These are phyloP conservation scores for Coniferiporia sulphurascens DNA, from an alignment of 1,284 basidiomycete genomes.

Conservation along the genomic window DNA sequence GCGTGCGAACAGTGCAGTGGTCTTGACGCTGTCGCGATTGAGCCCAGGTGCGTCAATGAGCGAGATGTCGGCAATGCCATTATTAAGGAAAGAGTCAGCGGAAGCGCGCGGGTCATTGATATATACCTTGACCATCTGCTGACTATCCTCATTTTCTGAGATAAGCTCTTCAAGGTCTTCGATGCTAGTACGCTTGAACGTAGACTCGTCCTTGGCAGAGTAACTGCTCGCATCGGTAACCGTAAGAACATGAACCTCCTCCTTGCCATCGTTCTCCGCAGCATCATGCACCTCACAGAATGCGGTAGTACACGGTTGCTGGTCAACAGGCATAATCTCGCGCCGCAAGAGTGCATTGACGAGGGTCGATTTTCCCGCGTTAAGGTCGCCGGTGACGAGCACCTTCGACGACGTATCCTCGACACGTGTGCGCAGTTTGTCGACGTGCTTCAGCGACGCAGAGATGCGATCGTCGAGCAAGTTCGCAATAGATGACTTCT, in stretches of 20 bases:
- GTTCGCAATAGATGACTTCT: conserved; percentile 90
- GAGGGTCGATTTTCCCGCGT: conserved; percentile 98
- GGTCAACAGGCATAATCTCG: conserved; percentile 94
- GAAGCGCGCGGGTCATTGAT: conserved; percentile 70
- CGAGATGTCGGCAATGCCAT: conserved; percentile 95
- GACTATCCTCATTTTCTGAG: conserved; percentile 69
- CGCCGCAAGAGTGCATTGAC: conserved; percentile 91
- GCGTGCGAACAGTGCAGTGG: conserved; percentile 92
- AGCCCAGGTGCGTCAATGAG: conserved; percentile 98
- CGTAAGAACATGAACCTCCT: conserved; percentile 70
- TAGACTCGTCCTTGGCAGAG: conserved; percentile 65
- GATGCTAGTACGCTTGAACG: conserved; percentile 69
- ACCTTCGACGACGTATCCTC: conserved; percentile 94
- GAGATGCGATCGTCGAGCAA: conserved; percentile 85
- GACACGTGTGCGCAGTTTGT: conserved; percentile 82
- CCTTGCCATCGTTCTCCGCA: conserved; percentile 71
- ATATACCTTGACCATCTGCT: conserved; percentile 80
- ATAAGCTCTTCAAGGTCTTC: conserved; percentile 79
- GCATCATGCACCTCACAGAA: conserved; percentile 98
- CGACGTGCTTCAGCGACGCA: conserved; percentile 76
- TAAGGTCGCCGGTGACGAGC: conserved; percentile 97
- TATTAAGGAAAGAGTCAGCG: conserved; percentile 85
- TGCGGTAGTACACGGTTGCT: conserved; percentile 96
- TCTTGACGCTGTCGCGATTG: conserved; percentile 94
- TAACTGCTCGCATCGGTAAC: conserved; percentile 70